Evolutionary conservation across 176 grass and related monocot genomes (phyloP).

Genomic region (Tuctoria greenei): DNA sequence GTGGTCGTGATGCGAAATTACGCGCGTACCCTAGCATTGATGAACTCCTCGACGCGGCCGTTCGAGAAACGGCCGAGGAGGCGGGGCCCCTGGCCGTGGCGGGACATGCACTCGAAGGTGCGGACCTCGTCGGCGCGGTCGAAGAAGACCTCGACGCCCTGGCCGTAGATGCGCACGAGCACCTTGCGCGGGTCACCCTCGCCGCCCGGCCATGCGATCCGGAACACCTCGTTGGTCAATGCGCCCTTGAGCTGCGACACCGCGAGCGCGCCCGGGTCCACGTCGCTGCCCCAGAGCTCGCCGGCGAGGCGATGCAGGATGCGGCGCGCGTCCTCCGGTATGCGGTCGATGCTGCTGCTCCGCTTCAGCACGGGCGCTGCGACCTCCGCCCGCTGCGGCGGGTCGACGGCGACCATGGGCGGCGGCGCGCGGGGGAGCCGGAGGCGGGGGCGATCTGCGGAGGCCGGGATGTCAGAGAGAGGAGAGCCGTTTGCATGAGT

Average conservation of each 20-base stretch:
- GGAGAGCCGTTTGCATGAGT: neutral
- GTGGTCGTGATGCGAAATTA: neutral
- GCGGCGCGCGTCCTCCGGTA: slow-evolving; percentile 73
- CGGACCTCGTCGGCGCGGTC: slow-evolving; percentile 74
- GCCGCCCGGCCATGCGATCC: slow-evolving; percentile 64
- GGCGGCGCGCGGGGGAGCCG: neutral
- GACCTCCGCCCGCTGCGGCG: slow-evolving; percentile 12
- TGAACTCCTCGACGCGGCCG: slow-evolving; percentile 92
- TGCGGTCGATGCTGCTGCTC: slow-evolving; percentile 57
- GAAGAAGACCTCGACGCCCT: slow-evolving; percentile 90
- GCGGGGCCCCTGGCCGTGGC: slow-evolving; percentile 77
- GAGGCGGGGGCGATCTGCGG: slow-evolving; percentile 36
- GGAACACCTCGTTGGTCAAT: slow-evolving; percentile 94
- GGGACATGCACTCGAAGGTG: slow-evolving; percentile 98
- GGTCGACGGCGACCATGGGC: slow-evolving; percentile 37
- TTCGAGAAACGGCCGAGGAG: slow-evolving; percentile 78
- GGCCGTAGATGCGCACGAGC: slow-evolving; percentile 90
- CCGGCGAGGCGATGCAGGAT: slow-evolving; percentile 74
- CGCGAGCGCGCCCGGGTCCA: slow-evolving; percentile 44
- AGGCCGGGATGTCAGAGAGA: neutral
- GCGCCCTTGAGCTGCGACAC: slow-evolving; percentile 81
- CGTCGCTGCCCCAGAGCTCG: slow-evolving; percentile 65
- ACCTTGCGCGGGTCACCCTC: slow-evolving; percentile 55
- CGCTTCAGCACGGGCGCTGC: slow-evolving; percentile 19
- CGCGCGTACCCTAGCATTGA: slow-evolving; percentile 72